phyloP scores from a whole-genome alignment of 2,329 filamentous ascomycete genomes.

The Pseudocercospora fijiensis region DNA sequence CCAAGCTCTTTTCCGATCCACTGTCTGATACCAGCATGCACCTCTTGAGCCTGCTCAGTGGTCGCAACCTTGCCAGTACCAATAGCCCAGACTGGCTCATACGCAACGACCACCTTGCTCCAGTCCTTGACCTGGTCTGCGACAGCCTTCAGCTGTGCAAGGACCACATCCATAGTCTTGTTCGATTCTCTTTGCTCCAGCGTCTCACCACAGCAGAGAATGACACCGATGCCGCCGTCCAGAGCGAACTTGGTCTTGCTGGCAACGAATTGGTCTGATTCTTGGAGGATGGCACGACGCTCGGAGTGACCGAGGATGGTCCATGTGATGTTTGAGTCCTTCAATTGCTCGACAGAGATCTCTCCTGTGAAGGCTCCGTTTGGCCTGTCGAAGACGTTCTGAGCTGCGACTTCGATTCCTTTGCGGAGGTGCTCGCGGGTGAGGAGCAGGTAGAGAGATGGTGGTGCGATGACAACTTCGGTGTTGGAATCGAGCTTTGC shows the following conservation, averaged over 20 bases:
- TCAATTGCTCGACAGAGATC: constrained; percentile 87
- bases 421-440: constrained; percentile 74
- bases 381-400: constrained; percentile 89
- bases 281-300: constrained; percentile 83
- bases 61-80: constrained; percentile 93
- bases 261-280: constrained; percentile 79
- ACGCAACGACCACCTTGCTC: constrained; percentile 92
- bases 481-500: constrained; percentile 73
- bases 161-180: constrained; percentile 84
- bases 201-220: constrained; percentile 96
- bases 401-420: constrained; percentile 81
- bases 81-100: constrained; percentile 95
- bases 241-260: constrained; percentile 92
- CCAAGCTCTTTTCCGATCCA: constrained; percentile 79
- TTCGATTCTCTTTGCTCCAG: constrained; percentile 85
- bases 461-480: constrained; percentile 95
- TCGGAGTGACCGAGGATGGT: constrained; percentile 92
- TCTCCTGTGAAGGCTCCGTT: constrained; percentile 97
- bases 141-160: constrained; percentile 79
- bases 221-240: constrained; percentile 82
- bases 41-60: constrained; percentile 87
- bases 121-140: constrained; percentile 79
- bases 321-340: constrained; percentile 87
- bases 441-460: constrained; percentile 84
- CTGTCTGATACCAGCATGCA: constrained; percentile 84